Evolutionary conservation across 1,284 basidiomycete genomes (phyloP).

Genomic region (Ustilago shanxiensis): DNA sequence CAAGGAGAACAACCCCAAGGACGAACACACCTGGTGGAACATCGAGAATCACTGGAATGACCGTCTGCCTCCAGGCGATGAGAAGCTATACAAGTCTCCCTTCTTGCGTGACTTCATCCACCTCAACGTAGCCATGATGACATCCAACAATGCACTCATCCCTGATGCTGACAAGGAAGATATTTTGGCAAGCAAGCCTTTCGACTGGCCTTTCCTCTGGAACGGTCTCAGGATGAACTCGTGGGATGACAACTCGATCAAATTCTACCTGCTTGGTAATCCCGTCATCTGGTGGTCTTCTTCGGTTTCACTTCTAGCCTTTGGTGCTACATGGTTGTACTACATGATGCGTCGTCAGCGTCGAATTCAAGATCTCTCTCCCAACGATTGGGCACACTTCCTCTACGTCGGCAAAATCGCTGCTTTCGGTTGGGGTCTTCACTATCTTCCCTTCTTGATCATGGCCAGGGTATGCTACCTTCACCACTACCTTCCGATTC

Average conservation of each 20-base stretch:
- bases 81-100: conserved; percentile 86
- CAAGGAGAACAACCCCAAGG: conserved; percentile 84
- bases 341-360: conserved; percentile 88
- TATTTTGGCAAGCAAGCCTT: conserved; percentile 89
- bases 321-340: conserved; percentile 75
- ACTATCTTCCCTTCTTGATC: conserved; percentile 87
- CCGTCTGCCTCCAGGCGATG: conserved; percentile 84
- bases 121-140: conserved; percentile 99
- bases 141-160: conserved; percentile 95
- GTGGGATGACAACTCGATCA: conserved; percentile 87
- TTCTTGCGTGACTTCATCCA: conserved; percentile 98
- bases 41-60: conserved; percentile 97
- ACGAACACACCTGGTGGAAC: conserved; percentile 96
- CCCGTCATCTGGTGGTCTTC: conserved; percentile 93
- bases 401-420: conserved; percentile 92
- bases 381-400: conserved; percentile 91
- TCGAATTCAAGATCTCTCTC: conserved; percentile 89
- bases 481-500: conserved; percentile 85
- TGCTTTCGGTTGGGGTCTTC: conserved; percentile 90
- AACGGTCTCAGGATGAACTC: conserved; percentile 88
- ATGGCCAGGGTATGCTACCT: conserved; percentile 79
- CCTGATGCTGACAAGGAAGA: conserved; percentile 99
- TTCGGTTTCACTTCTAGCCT: conserved; percentile 78
- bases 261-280: conserved; percentile 94
- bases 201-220: conserved; percentile 96